Percentiles rank a stretch among this genome's conserved stretches.
These are phyloP conservation scores for Penstemon barbatus DNA, from an alignment of 257 asterid species.

Conservation along the genomic window DNA sequence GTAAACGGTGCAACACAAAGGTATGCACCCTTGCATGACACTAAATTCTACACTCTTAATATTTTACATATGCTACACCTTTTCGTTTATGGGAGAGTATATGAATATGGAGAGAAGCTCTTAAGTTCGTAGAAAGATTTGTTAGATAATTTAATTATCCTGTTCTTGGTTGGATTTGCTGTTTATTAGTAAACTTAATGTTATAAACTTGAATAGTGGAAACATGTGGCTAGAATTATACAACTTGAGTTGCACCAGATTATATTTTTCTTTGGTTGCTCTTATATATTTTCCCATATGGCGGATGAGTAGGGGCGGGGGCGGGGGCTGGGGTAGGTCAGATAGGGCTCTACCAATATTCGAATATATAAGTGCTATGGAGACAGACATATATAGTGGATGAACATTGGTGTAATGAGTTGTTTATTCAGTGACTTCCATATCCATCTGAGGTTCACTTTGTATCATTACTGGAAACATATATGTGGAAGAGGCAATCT, in stretches of 20 bases:
- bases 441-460: slow-evolving; percentile 1
- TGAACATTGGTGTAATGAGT: slow-evolving; percentile 20
- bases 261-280: too few species aligned
- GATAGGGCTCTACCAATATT: too few species aligned
- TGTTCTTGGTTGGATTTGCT: neutral
- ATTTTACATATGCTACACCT: neutral
- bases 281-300: too few species aligned
- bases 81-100: neutral
- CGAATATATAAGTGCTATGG: neutral
- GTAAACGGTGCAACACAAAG: slow-evolving; percentile 86
- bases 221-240: too few species aligned
- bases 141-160: neutral
- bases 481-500: neutral
- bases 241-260: too few species aligned
- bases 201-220: too few species aligned
- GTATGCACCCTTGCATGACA: slow-evolving; percentile 32
- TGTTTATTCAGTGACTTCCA: neutral
- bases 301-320: too few species aligned
- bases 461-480: neutral
- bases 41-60: neutral
- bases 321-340: too few species aligned
- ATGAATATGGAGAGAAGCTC: neutral
- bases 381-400: slow-evolving; percentile 8
- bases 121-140: neutral
- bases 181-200: neutral